A percentile compares a stretch with the other conserved stretches of the same genome.
phyloP scores from a whole-genome alignment of 75 land plant species.

The Sequoiadendron giganteum region DNA sequence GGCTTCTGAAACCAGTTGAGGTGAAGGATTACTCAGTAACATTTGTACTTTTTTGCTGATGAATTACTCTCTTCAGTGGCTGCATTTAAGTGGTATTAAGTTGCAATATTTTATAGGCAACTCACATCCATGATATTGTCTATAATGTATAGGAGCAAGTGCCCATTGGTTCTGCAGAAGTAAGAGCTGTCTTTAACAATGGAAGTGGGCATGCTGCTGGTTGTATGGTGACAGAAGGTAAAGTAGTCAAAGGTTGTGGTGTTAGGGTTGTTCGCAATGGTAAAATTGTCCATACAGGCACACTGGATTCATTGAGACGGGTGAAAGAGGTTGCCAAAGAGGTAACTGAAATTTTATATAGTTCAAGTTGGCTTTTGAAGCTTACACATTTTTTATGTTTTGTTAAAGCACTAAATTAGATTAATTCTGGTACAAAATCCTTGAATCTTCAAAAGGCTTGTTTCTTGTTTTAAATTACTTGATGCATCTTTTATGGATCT shows the following conservation, averaged over 20 bases:
- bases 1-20: constrained; percentile 80
- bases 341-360: constrained; percentile 46
- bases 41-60: constrained; percentile 2
- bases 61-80: neutral
- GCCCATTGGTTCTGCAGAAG: constrained; percentile 85
- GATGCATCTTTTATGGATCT: neutral
- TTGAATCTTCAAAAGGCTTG: neutral
- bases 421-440: neutral
- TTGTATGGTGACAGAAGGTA: constrained; percentile 97
- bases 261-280: constrained; percentile 63
- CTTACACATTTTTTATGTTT: neutral
- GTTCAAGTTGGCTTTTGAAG: neutral
- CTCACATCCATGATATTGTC: constrained; percentile 5
- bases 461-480: neutral
- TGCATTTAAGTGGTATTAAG: neutral
- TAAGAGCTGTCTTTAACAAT: constrained; percentile 88
- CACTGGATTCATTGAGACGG: constrained; percentile 71
- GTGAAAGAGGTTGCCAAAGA: constrained; percentile 95
- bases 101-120: neutral
- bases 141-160: constrained; percentile 69
- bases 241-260: constrained; percentile 82
- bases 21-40: constrained; percentile 30
- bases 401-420: neutral
- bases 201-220: constrained; percentile 98
- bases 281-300: constrained; percentile 57